phyloP scores from a whole-genome alignment of 495 filamentous ascomycete species.

The Stereocaulon alpinum region DNA sequence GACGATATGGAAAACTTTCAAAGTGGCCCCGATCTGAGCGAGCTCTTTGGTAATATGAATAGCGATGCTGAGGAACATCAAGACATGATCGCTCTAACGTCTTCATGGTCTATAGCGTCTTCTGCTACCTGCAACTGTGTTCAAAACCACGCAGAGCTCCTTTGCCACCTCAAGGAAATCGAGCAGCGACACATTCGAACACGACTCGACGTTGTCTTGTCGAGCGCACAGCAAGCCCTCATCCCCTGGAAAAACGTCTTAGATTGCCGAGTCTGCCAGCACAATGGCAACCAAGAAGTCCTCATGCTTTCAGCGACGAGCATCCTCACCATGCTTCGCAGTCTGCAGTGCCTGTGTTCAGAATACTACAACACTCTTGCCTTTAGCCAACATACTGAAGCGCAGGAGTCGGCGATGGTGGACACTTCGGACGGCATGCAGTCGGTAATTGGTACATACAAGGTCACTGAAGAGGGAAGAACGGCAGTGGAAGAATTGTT shows the following conservation, averaged over 20 bases:
- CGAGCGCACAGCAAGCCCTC: conserved; percentile 13
- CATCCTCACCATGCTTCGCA: conserved; percentile 7
- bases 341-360: conserved; percentile 5
- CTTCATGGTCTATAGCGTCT: not conserved
- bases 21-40: not conserved
- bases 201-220: conserved; percentile 14
- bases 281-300: conserved; percentile 17
- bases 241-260: conserved; percentile 13
- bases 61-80: not conserved
- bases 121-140: conserved; percentile 12
- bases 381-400: not conserved
- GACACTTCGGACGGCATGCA: conserved; percentile 4
- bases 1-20: not conserved
- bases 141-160: conserved; percentile 10
- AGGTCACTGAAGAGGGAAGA: conserved; percentile 9
- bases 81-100: not conserved
- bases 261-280: conserved; percentile 12
- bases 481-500: conserved; percentile 10
- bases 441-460: conserved; percentile 9
- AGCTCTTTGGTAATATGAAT: not conserved
- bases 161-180: conserved; percentile 13
- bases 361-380: conserved; percentile 6
- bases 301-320: conserved; percentile 11
- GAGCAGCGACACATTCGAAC: conserved; percentile 12
- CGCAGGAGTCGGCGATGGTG: not conserved